phyloP scores from a whole-genome alignment of 2,329 filamentous ascomycete genomes.

The Alternaria sp. region DNA sequence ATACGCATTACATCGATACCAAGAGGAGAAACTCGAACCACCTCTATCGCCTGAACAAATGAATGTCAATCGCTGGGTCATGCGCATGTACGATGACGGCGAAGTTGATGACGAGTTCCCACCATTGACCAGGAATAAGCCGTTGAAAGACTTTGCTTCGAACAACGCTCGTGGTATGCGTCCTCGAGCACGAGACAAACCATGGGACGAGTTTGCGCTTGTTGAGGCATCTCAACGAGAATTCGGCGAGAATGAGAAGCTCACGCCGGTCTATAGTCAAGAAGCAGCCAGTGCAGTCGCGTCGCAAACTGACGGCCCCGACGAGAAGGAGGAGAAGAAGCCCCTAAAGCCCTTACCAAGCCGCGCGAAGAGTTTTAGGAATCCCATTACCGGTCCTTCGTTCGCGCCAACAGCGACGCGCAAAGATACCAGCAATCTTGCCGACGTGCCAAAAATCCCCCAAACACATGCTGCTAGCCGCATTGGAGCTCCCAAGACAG shows the following conservation, averaged over 20 bases:
- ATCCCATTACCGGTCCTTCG: slow-evolving; percentile 61
- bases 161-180: slow-evolving; percentile 75
- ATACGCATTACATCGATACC: slow-evolving; percentile 78
- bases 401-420: slow-evolving; percentile 58
- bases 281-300: slow-evolving; percentile 54
- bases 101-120: slow-evolving; percentile 88
- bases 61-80: slow-evolving; percentile 82
- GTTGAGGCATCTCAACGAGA: slow-evolving; percentile 75
- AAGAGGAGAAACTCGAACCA: slow-evolving; percentile 77
- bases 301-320: slow-evolving; percentile 29
- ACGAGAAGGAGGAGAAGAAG: slow-evolving; percentile 33
- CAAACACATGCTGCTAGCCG: slow-evolving; percentile 60
- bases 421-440: slow-evolving; percentile 56
- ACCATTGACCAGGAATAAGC: slow-evolving; percentile 75
- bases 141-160: slow-evolving; percentile 78
- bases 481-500: slow-evolving; percentile 73
- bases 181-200: slow-evolving; percentile 74
- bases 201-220: slow-evolving; percentile 83
- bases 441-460: slow-evolving; percentile 55
- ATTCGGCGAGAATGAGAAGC: slow-evolving; percentile 71
- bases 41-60: slow-evolving; percentile 69
- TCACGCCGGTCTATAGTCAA: slow-evolving; percentile 72
- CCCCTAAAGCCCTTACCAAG: slow-evolving; percentile 43
- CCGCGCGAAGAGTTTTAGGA: slow-evolving; percentile 56
- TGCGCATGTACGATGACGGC: slow-evolving; percentile 84